Base-by-base conservation (phyloP, 441 rosid species). In the Geranium incanum region DNA sequence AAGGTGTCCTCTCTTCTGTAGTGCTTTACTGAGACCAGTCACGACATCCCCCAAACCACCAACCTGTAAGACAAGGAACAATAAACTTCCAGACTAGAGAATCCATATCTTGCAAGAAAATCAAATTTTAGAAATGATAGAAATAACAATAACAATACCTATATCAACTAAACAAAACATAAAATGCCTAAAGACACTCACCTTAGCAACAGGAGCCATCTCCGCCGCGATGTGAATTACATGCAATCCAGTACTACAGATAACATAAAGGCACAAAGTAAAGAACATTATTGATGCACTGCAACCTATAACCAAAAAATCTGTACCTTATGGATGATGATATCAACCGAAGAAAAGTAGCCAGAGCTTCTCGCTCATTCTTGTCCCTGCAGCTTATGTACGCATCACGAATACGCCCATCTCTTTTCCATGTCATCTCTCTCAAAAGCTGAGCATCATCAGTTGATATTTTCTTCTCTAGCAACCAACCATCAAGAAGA, bases 121-220 rank as follows among this genome's bases (percentile, higher is more conserved):
- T 45, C 52, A 45, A 45, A 45, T 11, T 45, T 2, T 45, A 45
- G 52, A 45, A 45, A 45, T 45, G 11, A 45, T 45, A 13, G 52
- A 45, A 45, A 45, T 8, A 45, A 8, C 52, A 45, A 45, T 57
- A 57, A 57, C 16, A 15, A 55, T 55, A n/a, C 4, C 4, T 55
- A 16, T 55, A 55, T 19, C 64, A 6, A 18, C 18, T 81, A 6
- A 69, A 23, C 70, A 50, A 36, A 75, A 71, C 60, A 77, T 16
- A 21, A 71, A 70, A 67, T 63, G 75, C 71, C 19, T 59, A 69
- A 69, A 79, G 55, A 62, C 80, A 71, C 85, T 83, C 72, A 90
- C 99, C 96, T 95, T 95, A 78, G 99, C 99, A 79, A 89, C 93
- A 68, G 99, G 99, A 74, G 99, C 99, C 95, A 95, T 87, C 84